These are phyloP conservation scores for Calonectria crousiana DNA, from an alignment of 2,329 filamentous ascomycete genomes.

Conservation along the genomic window DNA sequence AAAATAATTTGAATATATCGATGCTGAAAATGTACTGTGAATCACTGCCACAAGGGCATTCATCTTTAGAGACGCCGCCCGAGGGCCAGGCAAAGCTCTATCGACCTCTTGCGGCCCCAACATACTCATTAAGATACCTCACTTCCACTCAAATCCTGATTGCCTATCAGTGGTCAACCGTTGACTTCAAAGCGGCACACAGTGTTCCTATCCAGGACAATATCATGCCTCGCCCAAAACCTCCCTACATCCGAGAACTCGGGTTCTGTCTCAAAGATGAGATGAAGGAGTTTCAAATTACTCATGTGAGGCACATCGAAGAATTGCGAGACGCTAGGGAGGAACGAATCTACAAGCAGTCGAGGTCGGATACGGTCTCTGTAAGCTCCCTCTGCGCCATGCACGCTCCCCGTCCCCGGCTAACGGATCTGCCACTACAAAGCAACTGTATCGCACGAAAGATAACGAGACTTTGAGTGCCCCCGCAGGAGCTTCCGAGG, in stretches of 20 bases:
- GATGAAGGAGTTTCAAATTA: neutral
- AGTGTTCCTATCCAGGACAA: neutral
- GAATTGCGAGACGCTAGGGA: neutral
- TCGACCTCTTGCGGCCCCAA: neutral
- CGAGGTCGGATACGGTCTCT: neutral
- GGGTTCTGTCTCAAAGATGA: neutral
- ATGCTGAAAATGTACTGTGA: neutral
- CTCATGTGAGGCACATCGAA: neutral
- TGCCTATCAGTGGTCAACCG: neutral
- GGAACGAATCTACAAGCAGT: neutral
- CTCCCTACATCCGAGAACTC: neutral
- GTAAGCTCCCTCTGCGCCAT: neutral
- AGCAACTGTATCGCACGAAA: neutral
- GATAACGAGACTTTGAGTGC: neutral
- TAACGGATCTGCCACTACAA: neutral
- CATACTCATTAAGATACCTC: neutral
- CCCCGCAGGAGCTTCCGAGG: neutral
- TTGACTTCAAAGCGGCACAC: neutral
- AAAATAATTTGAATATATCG: neutral
- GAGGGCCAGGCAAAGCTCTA: neutral
- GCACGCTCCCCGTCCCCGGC: neutral
- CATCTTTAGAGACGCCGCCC: neutral
- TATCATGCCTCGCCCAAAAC: neutral
- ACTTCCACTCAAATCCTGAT: neutral
- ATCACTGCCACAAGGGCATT: neutral